Conservation (phyloP, 176 grass and related monocot genomes). For the Chrysopogon serrulatus region DNA sequence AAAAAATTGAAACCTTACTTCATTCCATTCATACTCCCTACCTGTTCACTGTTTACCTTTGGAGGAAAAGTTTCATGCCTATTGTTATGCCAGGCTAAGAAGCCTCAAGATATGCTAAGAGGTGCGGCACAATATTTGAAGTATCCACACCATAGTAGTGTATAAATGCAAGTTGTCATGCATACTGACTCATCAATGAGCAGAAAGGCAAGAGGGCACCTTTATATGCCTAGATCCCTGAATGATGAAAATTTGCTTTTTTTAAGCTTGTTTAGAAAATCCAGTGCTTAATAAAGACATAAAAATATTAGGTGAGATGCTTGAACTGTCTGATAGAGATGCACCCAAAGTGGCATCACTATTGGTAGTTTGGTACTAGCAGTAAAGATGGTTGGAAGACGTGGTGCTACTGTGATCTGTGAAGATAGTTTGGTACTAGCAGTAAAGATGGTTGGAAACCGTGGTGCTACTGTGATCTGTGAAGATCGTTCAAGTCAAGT, state of each 20-base stretch:
- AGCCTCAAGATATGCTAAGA: not conserved
- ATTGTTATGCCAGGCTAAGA: slow-evolving; percentile 13
- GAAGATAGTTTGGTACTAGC: too few species aligned
- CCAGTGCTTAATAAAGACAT: slow-evolving; percentile 6
- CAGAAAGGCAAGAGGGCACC: slow-evolving; percentile 40
- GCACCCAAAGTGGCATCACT: slow-evolving; percentile 7
- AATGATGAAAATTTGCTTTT: slow-evolving; percentile 26
- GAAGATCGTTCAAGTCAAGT: not conserved
- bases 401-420: slow-evolving; percentile 1
- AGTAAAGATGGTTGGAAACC: slow-evolving; percentile 47
- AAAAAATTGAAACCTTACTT: not conserved
- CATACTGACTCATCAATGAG: slow-evolving; percentile 36
- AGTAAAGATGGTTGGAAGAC: slow-evolving; percentile 47
- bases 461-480: slow-evolving; percentile 1
- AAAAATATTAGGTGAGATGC: slow-evolving; percentile 50
- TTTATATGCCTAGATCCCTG: not conserved
- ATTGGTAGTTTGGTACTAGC: slow-evolving; percentile 50
- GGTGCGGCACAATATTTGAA: not conserved
- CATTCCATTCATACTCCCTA: not conserved
- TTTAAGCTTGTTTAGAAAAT: not conserved
- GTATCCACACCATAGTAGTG: not conserved
- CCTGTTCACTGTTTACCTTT: not conserved
- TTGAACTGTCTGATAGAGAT: slow-evolving; percentile 42
- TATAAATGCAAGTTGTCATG: not conserved
- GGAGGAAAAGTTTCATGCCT: slow-evolving; percentile 11